These are phyloP conservation scores for Hemileccinum rubropunctum DNA, from an alignment of 768 basidiomycete genomes.

Conservation along the genomic window DNA sequence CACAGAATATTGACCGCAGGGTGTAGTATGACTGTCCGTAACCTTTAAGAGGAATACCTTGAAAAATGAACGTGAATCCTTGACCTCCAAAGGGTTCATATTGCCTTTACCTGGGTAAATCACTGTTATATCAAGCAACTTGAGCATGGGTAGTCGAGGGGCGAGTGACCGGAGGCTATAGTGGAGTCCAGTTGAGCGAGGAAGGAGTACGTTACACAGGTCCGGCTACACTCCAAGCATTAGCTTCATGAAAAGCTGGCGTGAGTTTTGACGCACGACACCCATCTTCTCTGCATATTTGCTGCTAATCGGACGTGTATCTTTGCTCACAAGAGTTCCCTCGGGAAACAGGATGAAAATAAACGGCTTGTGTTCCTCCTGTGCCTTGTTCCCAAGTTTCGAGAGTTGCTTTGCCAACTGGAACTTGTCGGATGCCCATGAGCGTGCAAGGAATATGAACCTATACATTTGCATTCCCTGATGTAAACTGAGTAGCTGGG, in stretches of 20 bases:
- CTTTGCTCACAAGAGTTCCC: constrained; percentile 86
- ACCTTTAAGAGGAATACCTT: constrained; percentile 73
- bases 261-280: constrained; percentile 58
- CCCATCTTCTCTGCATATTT: constrained; percentile 87
- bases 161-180: constrained; percentile 80
- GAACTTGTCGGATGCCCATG: constrained; percentile 81
- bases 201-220: constrained; percentile 77
- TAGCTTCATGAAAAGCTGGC: constrained; percentile 9
- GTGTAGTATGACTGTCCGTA: constrained; percentile 92
- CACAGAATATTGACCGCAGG: constrained; percentile 81
- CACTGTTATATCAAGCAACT: constrained; percentile 87
- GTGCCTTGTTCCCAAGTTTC: constrained; percentile 65
- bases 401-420: constrained; percentile 66
- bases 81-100: background rate
- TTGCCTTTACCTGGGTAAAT: constrained; percentile 73
- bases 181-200: constrained; percentile 88
- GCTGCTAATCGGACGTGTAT: constrained; percentile 82
- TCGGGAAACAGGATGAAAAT: constrained; percentile 92
- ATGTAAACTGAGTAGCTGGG: constrained; percentile 5
- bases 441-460: constrained; percentile 91
- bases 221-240: constrained; percentile 53
- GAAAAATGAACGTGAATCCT: background rate
- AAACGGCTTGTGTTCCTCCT: constrained; percentile 65
- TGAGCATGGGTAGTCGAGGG: constrained; percentile 71
- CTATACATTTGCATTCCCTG: constrained; percentile 92